These are phyloP conservation scores for Neofusicoccum ribis DNA, from an alignment of 2,329 filamentous ascomycete species.

Conservation along the genomic window DNA sequence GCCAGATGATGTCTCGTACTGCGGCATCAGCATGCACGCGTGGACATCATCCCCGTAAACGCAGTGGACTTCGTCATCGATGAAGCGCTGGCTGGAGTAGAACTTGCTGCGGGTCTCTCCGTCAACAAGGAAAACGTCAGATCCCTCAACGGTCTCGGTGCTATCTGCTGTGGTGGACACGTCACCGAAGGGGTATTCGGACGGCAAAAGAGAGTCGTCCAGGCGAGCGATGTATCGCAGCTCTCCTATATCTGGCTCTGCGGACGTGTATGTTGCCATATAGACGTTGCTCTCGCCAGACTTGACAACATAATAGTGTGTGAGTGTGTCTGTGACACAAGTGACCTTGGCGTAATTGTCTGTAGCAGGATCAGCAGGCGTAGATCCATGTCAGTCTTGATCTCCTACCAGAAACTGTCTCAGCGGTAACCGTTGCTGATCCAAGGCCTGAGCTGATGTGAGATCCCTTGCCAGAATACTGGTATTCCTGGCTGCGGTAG, in stretches of 20 bases:
- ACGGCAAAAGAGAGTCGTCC: conserved; percentile 43
- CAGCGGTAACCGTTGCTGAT: conserved; percentile 55
- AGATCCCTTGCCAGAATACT: conserved; percentile 53
- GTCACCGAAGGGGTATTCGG: conserved; percentile 38
- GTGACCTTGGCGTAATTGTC: conserved; percentile 60
- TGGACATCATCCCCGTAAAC: conserved; percentile 57
- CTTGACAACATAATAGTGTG: conserved; percentile 63
- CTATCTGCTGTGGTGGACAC: conserved; percentile 58
- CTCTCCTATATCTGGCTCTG: conserved; percentile 47
- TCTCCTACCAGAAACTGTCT: conserved; percentile 31
- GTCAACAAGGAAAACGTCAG: conserved; percentile 55
- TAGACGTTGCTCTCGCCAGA: conserved; percentile 61
- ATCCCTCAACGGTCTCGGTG: conserved; percentile 55
- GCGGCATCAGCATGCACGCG: conserved; percentile 62
- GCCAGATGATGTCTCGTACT: conserved; percentile 64
- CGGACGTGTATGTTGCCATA: conserved; percentile 60
- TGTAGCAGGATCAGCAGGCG: conserved; percentile 8
- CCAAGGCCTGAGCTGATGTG: conserved; percentile 62
- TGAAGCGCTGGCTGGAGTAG: conserved; percentile 68
- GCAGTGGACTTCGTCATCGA: conserved; percentile 66
- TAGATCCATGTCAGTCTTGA: background rate
- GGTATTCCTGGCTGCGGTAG: conserved; percentile 60
- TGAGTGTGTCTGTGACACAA: conserved; percentile 60
- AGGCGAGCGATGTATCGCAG: conserved; percentile 66
- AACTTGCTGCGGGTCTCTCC: conserved; percentile 69